Base-by-base conservation (phyloP, 306 rosid genomes). In the Vigna unguiculata region DNA sequence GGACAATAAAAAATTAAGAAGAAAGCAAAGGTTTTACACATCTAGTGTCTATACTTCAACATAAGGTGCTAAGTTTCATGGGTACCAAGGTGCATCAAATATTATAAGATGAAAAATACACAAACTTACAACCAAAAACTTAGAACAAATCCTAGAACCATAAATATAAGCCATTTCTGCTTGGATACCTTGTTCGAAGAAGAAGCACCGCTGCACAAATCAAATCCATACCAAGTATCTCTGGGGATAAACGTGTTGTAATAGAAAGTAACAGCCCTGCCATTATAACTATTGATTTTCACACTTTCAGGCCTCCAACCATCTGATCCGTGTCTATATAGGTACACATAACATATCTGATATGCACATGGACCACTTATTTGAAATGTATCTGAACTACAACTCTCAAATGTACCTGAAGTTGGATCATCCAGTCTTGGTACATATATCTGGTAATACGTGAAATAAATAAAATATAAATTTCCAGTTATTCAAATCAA, bases 251-350 rank as follows among this genome's bases (percentile, higher is more conserved):
- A 85, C 13, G 87, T 79, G 74, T 86, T 74, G 80, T 90, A 94
- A 84, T 83, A 61, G 81, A 94, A 92, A 9, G 92, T 79, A 75
- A 89, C 87, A 28, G 95, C 83, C 53, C 80, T 83, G 41, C 95
- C 71, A 43, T 86, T 84, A 52, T 80, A 71, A 20, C 92, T 85
- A 41, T 41, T 86, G 82, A 94, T 88, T 80, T 74, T 83, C 93
- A 94, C 97, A 24, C 59, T 88, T 10, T 77, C 85, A 14, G 96
- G 98, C n/a, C 58, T 83, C 98, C 98, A 94, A 46, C 95, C 95
- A 80, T 89, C 90, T 0, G 77, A 87, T 66, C 98, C 92, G 3
- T 83, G 71, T 77, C 96, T 82, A 81, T 90, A 94, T 15, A 90
- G 85, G 73, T 91, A 90, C 4, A 89, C 83, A 67, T 89, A 94